Evolutionary conservation across 2,329 filamentous ascomycete genomes (phyloP).

Genomic region (Fusarium nelsonii): DNA sequence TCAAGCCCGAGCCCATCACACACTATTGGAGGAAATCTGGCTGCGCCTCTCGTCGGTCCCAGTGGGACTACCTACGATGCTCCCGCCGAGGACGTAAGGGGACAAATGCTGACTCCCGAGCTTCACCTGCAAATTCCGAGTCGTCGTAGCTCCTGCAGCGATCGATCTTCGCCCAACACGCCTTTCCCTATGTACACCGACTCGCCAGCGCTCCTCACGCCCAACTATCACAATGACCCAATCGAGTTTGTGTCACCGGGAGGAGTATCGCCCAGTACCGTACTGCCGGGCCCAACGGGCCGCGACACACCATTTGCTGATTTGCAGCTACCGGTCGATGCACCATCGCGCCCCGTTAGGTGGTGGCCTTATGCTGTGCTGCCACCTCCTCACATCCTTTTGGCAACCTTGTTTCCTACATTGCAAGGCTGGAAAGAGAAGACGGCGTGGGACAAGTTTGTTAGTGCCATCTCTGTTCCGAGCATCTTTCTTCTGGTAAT

Average conservation of each 20-base stretch:
- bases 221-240: conserved; percentile 56
- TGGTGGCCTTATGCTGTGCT: conserved; percentile 88
- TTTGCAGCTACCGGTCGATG: conserved; percentile 55
- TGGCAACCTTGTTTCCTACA: conserved; percentile 86
- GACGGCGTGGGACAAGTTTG: conserved; percentile 82
- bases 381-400: conserved; percentile 77
- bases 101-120: conserved; percentile 33
- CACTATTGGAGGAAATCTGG: conserved; percentile 57
- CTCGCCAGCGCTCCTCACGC: conserved; percentile 61
- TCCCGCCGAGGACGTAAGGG: conserved; percentile 9
- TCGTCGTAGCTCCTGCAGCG: conserved; percentile 58
- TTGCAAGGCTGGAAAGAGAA: conserved; percentile 85
- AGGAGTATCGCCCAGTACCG: conserved; percentile 56
- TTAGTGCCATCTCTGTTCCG: conserved; percentile 86
- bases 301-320: conserved; percentile 62
- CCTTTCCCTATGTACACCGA: conserved; percentile 80
- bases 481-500: conserved; percentile 91
- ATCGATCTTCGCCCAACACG: conserved; percentile 63
- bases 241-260: conserved; percentile 66
- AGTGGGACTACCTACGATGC: conserved; percentile 35
- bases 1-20: conserved; percentile 51
- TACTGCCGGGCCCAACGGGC: conserved; percentile 57
- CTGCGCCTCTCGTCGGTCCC: conserved; percentile 55
- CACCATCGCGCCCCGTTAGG: conserved; percentile 61
- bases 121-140: conserved; percentile 64